These are phyloP conservation scores for Goniomonas avonlea DNA, from an alignment of 78 protist species.

Conservation along the genomic window DNA sequence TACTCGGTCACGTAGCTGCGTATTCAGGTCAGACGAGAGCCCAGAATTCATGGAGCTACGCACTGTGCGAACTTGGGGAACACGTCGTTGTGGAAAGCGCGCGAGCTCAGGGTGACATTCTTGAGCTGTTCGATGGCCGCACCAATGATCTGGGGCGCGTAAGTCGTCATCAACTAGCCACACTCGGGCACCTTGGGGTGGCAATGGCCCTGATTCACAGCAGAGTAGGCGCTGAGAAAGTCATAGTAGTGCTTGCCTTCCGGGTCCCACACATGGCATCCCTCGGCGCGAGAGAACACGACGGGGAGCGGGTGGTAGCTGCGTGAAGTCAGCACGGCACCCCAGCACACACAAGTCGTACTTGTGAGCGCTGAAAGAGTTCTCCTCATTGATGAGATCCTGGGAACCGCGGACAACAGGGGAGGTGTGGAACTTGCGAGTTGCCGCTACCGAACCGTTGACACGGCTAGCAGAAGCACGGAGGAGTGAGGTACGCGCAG, in stretches of 20 bases:
- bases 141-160: constrained; percentile 48
- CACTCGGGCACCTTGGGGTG: constrained; percentile 59
- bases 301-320: constrained; percentile 94
- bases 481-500: too few relatives aligned
- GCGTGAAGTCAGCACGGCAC: constrained; percentile 2
- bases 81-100: constrained; percentile 91
- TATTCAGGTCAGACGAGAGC: too few relatives aligned
- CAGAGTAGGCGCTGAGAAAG: constrained; percentile 88
- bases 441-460: too few relatives aligned
- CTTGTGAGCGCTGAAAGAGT: constrained; percentile 26
- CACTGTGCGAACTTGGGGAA: constrained; percentile 11
- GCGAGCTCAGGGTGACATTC: constrained; percentile 72
- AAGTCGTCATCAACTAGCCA: not conserved
- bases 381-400: constrained; percentile 17
- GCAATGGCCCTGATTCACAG: constrained; percentile 92
- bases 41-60: too few relatives aligned
- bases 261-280: constrained; percentile 83
- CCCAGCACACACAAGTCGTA: not conserved
- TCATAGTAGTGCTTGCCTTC: constrained; percentile 90
- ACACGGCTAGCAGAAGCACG: too few relatives aligned
- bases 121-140: constrained; percentile 75
- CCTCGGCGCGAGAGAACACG: constrained; percentile 74
- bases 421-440: too few relatives aligned
- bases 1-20: constrained; percentile 1
- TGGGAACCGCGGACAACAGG: too few relatives aligned